Percentiles rank a stretch among this genome's conserved stretches.
Evolutionary conservation across 2,329 filamentous ascomycete species (phyloP).

Genomic region (Colletotrichum scovillei): DNA sequence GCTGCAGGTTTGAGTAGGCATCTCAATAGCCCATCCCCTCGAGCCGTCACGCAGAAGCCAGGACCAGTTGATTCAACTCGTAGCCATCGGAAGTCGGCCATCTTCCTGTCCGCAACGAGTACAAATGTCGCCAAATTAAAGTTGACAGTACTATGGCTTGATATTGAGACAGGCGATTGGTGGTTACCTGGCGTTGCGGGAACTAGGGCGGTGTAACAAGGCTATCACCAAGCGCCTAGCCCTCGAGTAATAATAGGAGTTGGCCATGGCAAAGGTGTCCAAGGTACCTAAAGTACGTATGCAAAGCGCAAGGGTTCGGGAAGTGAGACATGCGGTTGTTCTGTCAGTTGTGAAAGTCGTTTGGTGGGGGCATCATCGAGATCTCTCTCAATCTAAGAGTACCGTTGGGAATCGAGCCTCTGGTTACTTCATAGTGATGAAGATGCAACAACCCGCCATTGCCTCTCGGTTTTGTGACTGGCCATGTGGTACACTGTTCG

Average conservation of each 20-base stretch:
- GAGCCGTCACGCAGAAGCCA: background rate
- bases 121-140: constrained; percentile 22
- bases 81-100: background rate
- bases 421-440: constrained; percentile 17
- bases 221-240: background rate
- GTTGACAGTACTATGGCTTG: constrained; percentile 25
- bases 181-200: constrained; percentile 24
- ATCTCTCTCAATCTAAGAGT: constrained; percentile 9
- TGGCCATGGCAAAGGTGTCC: background rate
- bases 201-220: constrained; percentile 32
- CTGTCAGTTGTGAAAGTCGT: constrained; percentile 8
- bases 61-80: background rate
- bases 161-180: constrained; percentile 19
- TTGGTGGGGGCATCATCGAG: constrained; percentile 23
- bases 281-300: background rate
- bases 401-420: background rate
- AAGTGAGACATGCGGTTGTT: constrained; percentile 26
- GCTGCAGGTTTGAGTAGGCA: background rate
- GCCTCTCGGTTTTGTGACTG: constrained; percentile 4
- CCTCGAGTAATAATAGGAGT: background rate
- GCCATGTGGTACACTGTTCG: constrained; percentile 26
- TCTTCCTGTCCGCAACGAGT: background rate
- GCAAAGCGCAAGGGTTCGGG: constrained; percentile 5
- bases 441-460: constrained; percentile 10
- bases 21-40: background rate